Conservation (phyloP, 257 asterid species). For the Pogostemon cablin region DNA sequence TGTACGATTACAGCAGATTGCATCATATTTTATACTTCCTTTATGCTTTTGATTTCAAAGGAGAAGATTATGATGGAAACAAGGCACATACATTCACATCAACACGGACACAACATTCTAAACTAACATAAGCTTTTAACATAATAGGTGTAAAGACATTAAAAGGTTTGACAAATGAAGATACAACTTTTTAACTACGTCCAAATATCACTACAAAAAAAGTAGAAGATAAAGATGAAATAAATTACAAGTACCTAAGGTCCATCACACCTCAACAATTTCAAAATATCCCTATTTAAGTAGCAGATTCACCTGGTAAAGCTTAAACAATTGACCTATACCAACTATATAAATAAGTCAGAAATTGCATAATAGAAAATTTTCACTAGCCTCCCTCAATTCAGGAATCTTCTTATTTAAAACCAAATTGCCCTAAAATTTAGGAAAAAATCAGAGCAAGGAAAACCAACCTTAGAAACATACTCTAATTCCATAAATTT, state of each 20-base stretch:
- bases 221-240: background rate
- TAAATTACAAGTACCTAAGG: background rate
- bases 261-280: background rate
- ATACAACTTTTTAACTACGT: background rate
- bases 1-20: no score
- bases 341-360: conserved; percentile 30
- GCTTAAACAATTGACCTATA: conserved; percentile 23
- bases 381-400: background rate
- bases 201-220: background rate
- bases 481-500: no score
- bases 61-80: background rate
- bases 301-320: conserved; percentile 31
- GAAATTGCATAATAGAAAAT: background rate
- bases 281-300: conserved; percentile 17
- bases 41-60: background rate
- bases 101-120: background rate
- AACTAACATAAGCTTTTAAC: background rate
- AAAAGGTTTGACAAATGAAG: background rate
- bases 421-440: background rate
- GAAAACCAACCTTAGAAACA: no score
- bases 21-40: background rate
- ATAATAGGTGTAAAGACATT: background rate
- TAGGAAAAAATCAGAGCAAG: no score
- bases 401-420: background rate
- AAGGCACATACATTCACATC: background rate